Percentiles rank a stretch among this genome's conserved stretches.
These are phyloP conservation scores for Ophiostoma pallidulum DNA, from an alignment of 2,329 filamentous ascomycete genomes.

Conservation along the genomic window DNA sequence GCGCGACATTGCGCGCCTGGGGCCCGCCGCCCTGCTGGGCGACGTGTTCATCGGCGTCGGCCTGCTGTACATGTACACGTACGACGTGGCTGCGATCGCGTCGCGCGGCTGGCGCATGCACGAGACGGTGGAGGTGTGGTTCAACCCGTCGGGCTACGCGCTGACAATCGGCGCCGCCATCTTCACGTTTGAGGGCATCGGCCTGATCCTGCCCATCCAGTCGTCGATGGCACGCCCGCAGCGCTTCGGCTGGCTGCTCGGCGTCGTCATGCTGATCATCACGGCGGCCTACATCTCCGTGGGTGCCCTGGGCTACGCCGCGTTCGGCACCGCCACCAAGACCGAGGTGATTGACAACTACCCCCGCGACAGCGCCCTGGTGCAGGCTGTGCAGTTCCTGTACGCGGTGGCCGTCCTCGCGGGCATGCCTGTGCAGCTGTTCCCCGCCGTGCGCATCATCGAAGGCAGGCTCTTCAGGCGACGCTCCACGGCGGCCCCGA, in stretches of 20 bases:
- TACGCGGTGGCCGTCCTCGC: constrained; percentile 67
- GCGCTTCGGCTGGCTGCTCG: constrained; percentile 56
- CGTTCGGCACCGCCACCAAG: constrained; percentile 57
- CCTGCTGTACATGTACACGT: constrained; percentile 64
- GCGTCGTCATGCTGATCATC: constrained; percentile 61
- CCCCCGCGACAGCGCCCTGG: constrained; percentile 59
- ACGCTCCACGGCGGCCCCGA: too few relatives aligned
- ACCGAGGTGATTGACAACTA: constrained; percentile 72
- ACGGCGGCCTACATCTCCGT: constrained; percentile 64
- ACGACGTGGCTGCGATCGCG: constrained; percentile 50
- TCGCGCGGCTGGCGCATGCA: constrained; percentile 42
- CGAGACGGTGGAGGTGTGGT: constrained; percentile 48
- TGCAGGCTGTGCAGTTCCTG: constrained; percentile 66
- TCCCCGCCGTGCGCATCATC: constrained; percentile 62
- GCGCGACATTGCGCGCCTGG: constrained; percentile 66
- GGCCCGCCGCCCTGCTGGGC: constrained; percentile 57
- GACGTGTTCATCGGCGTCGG: constrained; percentile 65
- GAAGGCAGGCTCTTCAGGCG: constrained; percentile 60
- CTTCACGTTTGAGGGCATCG: constrained; percentile 72
- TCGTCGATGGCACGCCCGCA: constrained; percentile 64
- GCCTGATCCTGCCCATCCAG: constrained; percentile 66
- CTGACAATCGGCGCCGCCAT: constrained; percentile 65
- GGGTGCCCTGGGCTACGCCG: constrained; percentile 64
- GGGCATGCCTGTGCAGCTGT: constrained; percentile 65
- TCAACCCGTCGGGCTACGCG: constrained; percentile 61